phyloP scores from a whole-genome alignment of 352 stramenopile genomes.

The Phytopythium oedochilum region DNA sequence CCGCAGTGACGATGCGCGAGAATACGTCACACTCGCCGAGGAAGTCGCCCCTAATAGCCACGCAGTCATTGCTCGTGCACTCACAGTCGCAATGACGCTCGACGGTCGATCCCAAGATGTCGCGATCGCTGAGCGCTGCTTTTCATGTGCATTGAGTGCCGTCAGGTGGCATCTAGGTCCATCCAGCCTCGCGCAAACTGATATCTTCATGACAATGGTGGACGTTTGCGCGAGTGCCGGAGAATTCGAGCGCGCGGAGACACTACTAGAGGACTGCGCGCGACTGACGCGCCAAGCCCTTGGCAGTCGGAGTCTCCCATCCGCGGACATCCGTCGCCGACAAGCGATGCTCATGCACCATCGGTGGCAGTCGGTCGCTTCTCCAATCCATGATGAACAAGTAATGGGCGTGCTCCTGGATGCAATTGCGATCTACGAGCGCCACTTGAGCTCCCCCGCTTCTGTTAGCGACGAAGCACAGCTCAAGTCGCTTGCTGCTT shows the following conservation, averaged over 20 bases:
- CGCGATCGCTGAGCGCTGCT: slow-evolving; percentile 10
- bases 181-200: slow-evolving; percentile 29
- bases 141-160: slow-evolving; percentile 21
- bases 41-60: slow-evolving; percentile 28
- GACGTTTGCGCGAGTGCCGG: slow-evolving; percentile 24
- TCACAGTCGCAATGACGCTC: slow-evolving; percentile 31
- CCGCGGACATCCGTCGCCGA: slow-evolving; percentile 36
- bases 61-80: slow-evolving; percentile 15
- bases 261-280: slow-evolving; percentile 18
- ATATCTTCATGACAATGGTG: slow-evolving; percentile 42
- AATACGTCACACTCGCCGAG: slow-evolving; percentile 25
- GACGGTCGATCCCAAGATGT: slow-evolving; percentile 18
- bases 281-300: slow-evolving; percentile 33
- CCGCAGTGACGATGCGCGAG: not conserved
- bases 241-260: slow-evolving; percentile 20
- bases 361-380: not conserved
- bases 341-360: slow-evolving; percentile 31
- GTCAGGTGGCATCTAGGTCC: slow-evolving; percentile 39
- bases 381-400: slow-evolving; percentile 14
- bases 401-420: slow-evolving; percentile 50
- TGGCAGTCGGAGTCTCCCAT: slow-evolving; percentile 39
- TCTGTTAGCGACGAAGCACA: slow-evolving; percentile 10
- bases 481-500: slow-evolving; percentile 21
- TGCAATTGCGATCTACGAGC: slow-evolving; percentile 46
- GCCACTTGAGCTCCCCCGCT: slow-evolving; percentile 20